Evolutionary conservation across 225 moss, liverwort and hornwort species (phyloP), one percentile per base, ranked within the genome.

Genomic region (Rhytidiadelphus loreus): DNA sequence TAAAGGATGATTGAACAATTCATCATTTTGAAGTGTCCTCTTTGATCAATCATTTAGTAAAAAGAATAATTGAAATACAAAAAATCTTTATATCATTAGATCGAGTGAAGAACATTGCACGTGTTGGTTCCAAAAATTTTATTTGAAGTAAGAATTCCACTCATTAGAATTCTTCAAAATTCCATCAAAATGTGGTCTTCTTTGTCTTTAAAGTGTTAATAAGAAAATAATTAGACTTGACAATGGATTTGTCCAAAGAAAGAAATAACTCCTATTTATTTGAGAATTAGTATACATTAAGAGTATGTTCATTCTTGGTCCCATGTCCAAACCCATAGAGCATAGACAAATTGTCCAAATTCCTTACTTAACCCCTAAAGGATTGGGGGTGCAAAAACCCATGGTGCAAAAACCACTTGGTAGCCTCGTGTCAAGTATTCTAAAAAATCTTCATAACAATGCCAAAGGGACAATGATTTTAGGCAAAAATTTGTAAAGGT

Each of bases 251-350:
- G 16, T 55, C 2, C 8, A 33, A 35, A 52, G 35, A 28, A 28
- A 28, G 11, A 50, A 50, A 50, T 8, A 33, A 33, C 8, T 52
- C 14, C 19, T 74, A 11, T 11, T 30, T 6, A 2, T 48, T 48
- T 30, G 48, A 20, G 4, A 12, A 74, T 48, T 0, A 0, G 3
- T 6, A 71, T 2, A 26, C 9, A 26, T 41, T 29, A 48, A 19
- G 4, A 19, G 2, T 12, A 0, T 48, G 0, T 11, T 48, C 19
- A 46, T 29, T 29, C 15, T 70, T 41, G 25, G 8, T 39, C 20
- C 5, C 3, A 7, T 2, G 0, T 4, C 18, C 29, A 30, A 50
- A 48, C 0, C 5, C 2, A 75, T 1, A 50, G 0, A 20, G 12
- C 1, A 32, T 0, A 74, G 20, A 50, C 2, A 0, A 50, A 4